Evolutionary conservation across 352 stramenopile species (phyloP).

Genomic region (Peronospora destructor): DNA sequence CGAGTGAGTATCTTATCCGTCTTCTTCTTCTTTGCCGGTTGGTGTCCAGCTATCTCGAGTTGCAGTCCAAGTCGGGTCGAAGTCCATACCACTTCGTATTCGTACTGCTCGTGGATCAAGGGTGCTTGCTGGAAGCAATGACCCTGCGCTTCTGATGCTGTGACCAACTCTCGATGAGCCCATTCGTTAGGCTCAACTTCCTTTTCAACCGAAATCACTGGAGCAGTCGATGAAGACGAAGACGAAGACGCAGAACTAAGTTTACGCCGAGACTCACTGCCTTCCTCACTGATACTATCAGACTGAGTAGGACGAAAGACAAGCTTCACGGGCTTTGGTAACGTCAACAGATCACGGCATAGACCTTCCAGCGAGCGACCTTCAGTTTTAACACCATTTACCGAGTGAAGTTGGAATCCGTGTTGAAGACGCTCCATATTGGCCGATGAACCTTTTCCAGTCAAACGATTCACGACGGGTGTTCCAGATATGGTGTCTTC

Average conservation of each 20-base stretch:
- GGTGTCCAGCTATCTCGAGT: constrained; percentile 14
- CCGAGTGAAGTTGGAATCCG: constrained; percentile 39
- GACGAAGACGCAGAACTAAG: constrained; percentile 1
- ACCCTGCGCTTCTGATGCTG: constrained; percentile 6
- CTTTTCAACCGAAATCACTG: neutral
- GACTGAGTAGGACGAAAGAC: constrained; percentile 33
- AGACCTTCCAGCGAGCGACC: constrained; percentile 27
- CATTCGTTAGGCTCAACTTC: constrained; percentile 7
- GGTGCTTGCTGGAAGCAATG: constrained; percentile 3
- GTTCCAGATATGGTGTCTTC: constrained; percentile 44
- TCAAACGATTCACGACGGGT: constrained; percentile 57
- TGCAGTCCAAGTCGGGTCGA: constrained; percentile 22
- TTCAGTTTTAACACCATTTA: constrained; percentile 40
- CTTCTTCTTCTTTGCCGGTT: neutral
- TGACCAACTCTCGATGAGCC: constrained; percentile 5
- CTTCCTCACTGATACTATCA: constrained; percentile 12
- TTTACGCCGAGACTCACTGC: constrained; percentile 7
- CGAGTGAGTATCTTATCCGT: neutral
- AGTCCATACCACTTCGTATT: constrained; percentile 32
- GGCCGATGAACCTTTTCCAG: constrained; percentile 42
- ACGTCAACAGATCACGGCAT: constrained; percentile 25
- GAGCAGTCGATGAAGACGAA: constrained; percentile 1
- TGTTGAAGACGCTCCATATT: constrained; percentile 39
- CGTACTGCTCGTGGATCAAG: constrained; percentile 7
- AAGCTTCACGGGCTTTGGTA: constrained; percentile 44